A percentile compares a stretch with the other conserved stretches of the same genome.
Evolutionary conservation across 805 yeast species (phyloP).

Genomic region (Monosporozyma yasuniensis): DNA sequence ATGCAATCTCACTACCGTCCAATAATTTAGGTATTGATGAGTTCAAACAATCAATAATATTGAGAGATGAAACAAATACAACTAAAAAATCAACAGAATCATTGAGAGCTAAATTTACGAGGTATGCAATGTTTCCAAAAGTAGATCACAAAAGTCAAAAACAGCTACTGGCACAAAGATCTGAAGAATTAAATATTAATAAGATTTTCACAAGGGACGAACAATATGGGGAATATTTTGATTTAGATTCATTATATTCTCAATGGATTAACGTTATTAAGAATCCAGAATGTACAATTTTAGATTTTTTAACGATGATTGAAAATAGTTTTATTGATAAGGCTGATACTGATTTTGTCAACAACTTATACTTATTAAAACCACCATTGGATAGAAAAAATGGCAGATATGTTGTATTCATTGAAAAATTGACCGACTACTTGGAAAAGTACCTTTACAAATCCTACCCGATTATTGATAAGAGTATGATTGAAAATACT

Average conservation of each 20-base stretch:
- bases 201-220: conserved; percentile 51
- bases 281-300: conserved; percentile 34
- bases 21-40: conserved; percentile 19
- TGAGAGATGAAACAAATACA: conserved; percentile 20
- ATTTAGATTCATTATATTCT: conserved; percentile 44
- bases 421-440: conserved; percentile 41
- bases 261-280: conserved; percentile 41
- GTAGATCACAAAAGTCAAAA: conserved; percentile 10
- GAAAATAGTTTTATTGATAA: conserved; percentile 29
- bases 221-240: conserved; percentile 53
- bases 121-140: conserved; percentile 22
- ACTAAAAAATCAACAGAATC: neutral
- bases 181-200: conserved; percentile 41
- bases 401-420: conserved; percentile 36
- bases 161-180: conserved; percentile 40
- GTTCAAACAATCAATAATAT: conserved; percentile 33
- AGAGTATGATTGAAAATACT: conserved; percentile 18
- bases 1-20: neutral
- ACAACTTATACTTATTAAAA: conserved; percentile 11
- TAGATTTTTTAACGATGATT: conserved; percentile 42
- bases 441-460: conserved; percentile 40
- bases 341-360: conserved; percentile 11
- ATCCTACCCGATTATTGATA: conserved; percentile 40
- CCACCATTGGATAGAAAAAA: conserved; percentile 27
- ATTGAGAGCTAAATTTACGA: conserved; percentile 7